Evolutionary conservation across 2,329 filamentous ascomycete genomes (phyloP).

Genomic region (Cadophora gregata): DNA sequence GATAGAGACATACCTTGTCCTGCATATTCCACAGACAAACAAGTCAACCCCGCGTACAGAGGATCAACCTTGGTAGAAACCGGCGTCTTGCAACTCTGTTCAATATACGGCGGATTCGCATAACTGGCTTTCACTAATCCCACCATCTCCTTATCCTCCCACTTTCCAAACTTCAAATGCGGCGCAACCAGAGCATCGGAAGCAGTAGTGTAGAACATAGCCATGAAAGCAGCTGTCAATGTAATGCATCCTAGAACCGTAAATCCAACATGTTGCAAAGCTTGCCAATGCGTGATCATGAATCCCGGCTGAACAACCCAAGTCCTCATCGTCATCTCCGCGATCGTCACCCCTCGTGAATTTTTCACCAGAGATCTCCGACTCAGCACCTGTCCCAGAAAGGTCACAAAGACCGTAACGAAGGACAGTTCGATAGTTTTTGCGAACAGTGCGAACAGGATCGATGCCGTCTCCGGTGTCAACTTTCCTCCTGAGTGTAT

Average conservation of each 20-base stretch:
- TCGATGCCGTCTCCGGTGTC: constrained; percentile 66
- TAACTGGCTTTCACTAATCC: constrained; percentile 67
- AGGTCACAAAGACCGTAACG: constrained; percentile 77
- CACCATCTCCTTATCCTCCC: constrained; percentile 55
- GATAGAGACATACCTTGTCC: constrained; percentile 56
- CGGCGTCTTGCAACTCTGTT: constrained; percentile 64
- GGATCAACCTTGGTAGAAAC: constrained; percentile 53
- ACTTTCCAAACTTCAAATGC: constrained; percentile 65
- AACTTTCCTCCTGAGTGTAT: constrained; percentile 61
- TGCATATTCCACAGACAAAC: constrained; percentile 71
- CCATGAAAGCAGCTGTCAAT: constrained; percentile 67
- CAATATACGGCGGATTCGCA: constrained; percentile 65
- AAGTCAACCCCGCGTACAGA: constrained; percentile 56
- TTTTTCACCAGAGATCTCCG: constrained; percentile 67
- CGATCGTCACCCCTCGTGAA: constrained; percentile 70
- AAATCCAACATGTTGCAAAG: constrained; percentile 65
- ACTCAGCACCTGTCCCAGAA: constrained; percentile 77
- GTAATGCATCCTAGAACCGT: constrained; percentile 70
- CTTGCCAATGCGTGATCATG: constrained; percentile 71
- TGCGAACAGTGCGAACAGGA: constrained; percentile 72
- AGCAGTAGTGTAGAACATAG: constrained; percentile 78
- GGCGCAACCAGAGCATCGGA: constrained; percentile 78
- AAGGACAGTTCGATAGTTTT: constrained; percentile 82
- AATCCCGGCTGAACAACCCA: constrained; percentile 79
- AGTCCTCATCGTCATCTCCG: constrained; percentile 78